Conservation (phyloP, 116 monocot species). For the Papilionanthe hybrid region DNA sequence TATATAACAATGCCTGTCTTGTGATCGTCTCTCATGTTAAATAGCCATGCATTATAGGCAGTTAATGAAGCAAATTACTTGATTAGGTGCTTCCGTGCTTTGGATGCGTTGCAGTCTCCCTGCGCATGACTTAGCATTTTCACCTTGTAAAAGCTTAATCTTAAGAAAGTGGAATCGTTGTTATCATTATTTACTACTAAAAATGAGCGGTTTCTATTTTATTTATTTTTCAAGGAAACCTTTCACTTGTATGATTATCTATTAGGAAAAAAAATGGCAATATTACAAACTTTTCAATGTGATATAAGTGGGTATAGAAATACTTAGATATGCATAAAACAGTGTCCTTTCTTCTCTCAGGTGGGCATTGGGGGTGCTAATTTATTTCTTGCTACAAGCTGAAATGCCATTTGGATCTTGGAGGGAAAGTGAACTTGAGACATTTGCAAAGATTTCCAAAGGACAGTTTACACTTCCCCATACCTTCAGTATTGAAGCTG, state of each 20-base stretch:
- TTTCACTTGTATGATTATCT: background rate
- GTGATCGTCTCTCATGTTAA: no score
- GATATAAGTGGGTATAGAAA: background rate
- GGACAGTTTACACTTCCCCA: constrained; percentile 73
- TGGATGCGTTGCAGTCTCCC: no score
- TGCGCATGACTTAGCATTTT: no score
- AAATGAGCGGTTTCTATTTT: background rate
- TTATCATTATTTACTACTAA: background rate
- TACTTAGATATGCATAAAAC: no score
- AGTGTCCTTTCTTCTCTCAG: constrained; percentile 19
- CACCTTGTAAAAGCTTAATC: no score
- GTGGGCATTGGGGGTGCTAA: constrained; percentile 92
- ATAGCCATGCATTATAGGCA: no score
- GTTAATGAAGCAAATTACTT: no score
- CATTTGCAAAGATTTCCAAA: constrained; percentile 68
- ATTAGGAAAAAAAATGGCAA: background rate
- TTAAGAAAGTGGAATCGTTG: no score
- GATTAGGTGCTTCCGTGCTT: no score
- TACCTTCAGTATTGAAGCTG: constrained; percentile 59
- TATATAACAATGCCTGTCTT: no score
- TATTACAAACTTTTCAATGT: background rate
- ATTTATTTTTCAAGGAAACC: background rate
- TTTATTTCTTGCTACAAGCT: constrained; percentile 81
- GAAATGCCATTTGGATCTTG: constrained; percentile 93
- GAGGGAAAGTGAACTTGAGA: constrained; percentile 77